Percentiles rank a stretch among this genome's conserved stretches.
phyloP scores from a whole-genome alignment of 345 rosid genomes.

The Cardamine occulta region DNA sequence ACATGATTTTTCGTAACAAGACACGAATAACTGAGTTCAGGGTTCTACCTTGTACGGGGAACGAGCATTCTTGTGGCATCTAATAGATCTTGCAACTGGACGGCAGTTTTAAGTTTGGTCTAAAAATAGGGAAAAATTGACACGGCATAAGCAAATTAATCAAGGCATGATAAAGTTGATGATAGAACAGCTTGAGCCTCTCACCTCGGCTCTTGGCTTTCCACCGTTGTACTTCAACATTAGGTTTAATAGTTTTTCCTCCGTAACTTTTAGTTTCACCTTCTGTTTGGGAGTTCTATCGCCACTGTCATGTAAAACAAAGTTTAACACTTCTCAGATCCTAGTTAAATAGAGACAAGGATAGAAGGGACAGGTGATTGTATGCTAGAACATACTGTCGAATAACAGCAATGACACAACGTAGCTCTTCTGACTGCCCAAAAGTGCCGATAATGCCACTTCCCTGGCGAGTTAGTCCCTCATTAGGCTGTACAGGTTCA shows the following conservation, averaged over 20 bases:
- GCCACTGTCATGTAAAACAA: constrained; percentile 60
- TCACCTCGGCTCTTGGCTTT: constrained; percentile 90
- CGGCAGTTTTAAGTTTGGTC: constrained; percentile 98
- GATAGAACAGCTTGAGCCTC: constrained; percentile 26
- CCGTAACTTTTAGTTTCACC: constrained; percentile 97
- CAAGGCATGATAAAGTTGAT: constrained; percentile 17
- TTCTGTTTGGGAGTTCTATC: constrained; percentile 99
- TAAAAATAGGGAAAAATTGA: constrained; percentile 46
- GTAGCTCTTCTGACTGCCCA: constrained; percentile 97
- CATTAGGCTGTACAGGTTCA: constrained; percentile 76
- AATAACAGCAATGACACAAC: constrained; percentile 94
- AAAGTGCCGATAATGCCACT: constrained; percentile 95
- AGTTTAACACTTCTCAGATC: constrained; percentile 18
- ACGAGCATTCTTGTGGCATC: constrained; percentile 98
- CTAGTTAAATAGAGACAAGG: constrained; percentile 14
- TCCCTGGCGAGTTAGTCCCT: constrained; percentile 95
- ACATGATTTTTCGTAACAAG: neutral
- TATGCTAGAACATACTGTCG: constrained; percentile 76
- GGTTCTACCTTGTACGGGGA: constrained; percentile 86
- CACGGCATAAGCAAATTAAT: constrained; percentile 4
- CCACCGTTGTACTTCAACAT: constrained; percentile 99
- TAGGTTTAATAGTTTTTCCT: constrained; percentile 90
- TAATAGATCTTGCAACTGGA: constrained; percentile 95
- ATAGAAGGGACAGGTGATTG: neutral
- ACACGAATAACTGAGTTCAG: neutral